Percentiles rank a stretch among this genome's conserved stretches.
Conservation (phyloP, 2,329 filamentous ascomycete species). For the Boeremia lycopersici region DNA sequence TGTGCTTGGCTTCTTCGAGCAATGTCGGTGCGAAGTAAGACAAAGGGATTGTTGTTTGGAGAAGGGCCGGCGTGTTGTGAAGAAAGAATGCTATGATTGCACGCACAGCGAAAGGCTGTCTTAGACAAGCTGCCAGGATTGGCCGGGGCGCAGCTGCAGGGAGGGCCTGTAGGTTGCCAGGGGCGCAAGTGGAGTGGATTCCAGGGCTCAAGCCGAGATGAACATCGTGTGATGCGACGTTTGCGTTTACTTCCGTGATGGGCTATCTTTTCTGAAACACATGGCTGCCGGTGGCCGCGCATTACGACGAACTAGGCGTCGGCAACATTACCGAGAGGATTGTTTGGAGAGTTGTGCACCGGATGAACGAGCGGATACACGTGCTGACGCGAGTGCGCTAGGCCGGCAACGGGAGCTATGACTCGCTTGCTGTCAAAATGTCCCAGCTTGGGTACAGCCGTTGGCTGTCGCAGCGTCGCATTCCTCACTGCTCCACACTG, state of each 20-base stretch:
- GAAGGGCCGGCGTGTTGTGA: slow-evolving; percentile 16
- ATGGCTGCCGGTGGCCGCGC: slow-evolving; percentile 5
- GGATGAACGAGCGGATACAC: slow-evolving; percentile 10
- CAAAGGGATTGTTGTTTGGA: slow-evolving; percentile 15
- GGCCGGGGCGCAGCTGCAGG: slow-evolving; percentile 28
- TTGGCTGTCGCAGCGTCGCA: slow-evolving; percentile 21
- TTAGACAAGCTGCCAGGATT: slow-evolving; percentile 21
- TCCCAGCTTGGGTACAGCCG: slow-evolving; percentile 3
- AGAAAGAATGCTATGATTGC: slow-evolving; percentile 22
- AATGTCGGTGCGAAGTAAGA: slow-evolving; percentile 10
- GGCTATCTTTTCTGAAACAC: slow-evolving; percentile 12
- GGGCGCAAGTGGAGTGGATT: slow-evolving; percentile 18
- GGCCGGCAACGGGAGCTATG: slow-evolving; percentile 8
- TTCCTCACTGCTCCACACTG: slow-evolving; percentile 9
- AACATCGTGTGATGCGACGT: slow-evolving; percentile 15
- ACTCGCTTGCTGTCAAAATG: slow-evolving; percentile 17
- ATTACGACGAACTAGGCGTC: slow-evolving; percentile 6
- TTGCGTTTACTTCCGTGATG: slow-evolving; percentile 13
- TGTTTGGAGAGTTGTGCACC: slow-evolving; percentile 19
- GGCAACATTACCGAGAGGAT: background rate
- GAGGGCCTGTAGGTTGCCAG: slow-evolving; percentile 28
- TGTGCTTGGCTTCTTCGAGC: slow-evolving; percentile 5
- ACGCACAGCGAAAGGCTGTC: slow-evolving; percentile 18
- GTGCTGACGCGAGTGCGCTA: slow-evolving; percentile 19
- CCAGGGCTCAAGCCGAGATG: slow-evolving; percentile 12